A percentile compares a stretch with the other conserved stretches of the same genome.
phyloP scores from a whole-genome alignment of 352 stramenopile species.

The Lagenidium sp. region DNA sequence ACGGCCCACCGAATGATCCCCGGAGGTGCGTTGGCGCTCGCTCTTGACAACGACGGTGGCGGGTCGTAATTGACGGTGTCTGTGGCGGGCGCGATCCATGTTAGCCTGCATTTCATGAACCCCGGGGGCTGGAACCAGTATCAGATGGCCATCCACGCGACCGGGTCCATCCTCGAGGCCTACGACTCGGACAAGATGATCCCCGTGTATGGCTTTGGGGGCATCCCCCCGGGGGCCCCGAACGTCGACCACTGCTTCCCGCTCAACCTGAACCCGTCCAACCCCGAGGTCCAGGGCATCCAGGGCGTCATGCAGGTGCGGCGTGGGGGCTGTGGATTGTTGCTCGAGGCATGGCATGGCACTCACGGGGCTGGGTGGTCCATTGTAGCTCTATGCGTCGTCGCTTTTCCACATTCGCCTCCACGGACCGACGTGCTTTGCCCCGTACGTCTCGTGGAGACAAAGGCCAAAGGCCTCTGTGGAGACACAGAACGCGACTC shows the following conservation, averaged over 20 bases:
- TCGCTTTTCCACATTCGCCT: slow-evolving; percentile 44
- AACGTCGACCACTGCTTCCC: slow-evolving; percentile 90
- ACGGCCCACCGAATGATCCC: slow-evolving; percentile 35
- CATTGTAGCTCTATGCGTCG: slow-evolving; percentile 38
- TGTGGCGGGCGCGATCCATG: too few relatives aligned
- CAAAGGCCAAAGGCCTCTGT: too few relatives aligned
- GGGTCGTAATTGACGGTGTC: too few relatives aligned
- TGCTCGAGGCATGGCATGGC: too few relatives aligned
- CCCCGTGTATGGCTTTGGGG: slow-evolving; percentile 69
- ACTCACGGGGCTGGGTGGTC: too few relatives aligned
- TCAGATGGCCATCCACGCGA: slow-evolving; percentile 64
- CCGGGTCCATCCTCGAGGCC: slow-evolving; percentile 52
- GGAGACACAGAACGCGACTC: too few relatives aligned
- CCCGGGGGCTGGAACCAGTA: slow-evolving; percentile 56
- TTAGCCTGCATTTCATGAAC: slow-evolving; percentile 64
- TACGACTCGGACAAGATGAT: slow-evolving; percentile 73
- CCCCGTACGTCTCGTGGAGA: slow-evolving; percentile 24
- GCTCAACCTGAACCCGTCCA: slow-evolving; percentile 56
- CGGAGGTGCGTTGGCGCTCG: too few relatives aligned
- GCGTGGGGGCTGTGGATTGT: too few relatives aligned
- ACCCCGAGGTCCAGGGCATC: slow-evolving; percentile 60
- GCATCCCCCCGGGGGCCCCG: slow-evolving; percentile 55
- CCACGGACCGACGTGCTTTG: slow-evolving; percentile 47
- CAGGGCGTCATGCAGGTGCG: slow-evolving; percentile 66
- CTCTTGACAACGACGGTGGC: too few relatives aligned